Percentiles rank a stretch among this genome's conserved stretches.
Evolutionary conservation across 495 filamentous ascomycete species (phyloP).

Genomic region (Lasiosphaeria hispida): DNA sequence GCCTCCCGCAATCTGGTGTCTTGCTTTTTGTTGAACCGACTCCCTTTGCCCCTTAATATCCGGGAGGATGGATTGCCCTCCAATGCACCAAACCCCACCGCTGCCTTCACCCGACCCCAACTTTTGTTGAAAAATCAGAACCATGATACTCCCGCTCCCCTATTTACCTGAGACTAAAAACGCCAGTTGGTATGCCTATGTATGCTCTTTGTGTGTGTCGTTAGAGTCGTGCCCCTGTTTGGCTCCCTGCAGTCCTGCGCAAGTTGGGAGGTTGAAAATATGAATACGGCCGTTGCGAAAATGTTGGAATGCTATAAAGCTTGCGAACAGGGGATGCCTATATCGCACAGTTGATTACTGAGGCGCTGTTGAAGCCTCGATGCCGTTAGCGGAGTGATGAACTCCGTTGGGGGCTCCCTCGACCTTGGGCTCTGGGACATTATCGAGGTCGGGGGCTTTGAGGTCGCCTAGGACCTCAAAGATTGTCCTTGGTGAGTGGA

Average conservation of each 20-base stretch:
- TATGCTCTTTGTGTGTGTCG: slow-evolving; percentile 8
- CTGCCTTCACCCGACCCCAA: background rate
- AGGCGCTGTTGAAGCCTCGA: slow-evolving; percentile 27
- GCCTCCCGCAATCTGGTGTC: background rate
- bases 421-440: slow-evolving; percentile 18
- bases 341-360: slow-evolving; percentile 17
- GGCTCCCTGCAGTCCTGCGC: background rate
- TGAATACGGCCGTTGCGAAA: slow-evolving; percentile 1
- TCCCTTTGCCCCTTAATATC: background rate
- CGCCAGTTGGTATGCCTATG: slow-evolving; percentile 9
- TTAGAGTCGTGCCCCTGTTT: slow-evolving; percentile 4
- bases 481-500: slow-evolving; percentile 72
- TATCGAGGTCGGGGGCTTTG: slow-evolving; percentile 62
- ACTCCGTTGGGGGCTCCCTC: slow-evolving; percentile 18
- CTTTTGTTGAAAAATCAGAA: slow-evolving; percentile 41
- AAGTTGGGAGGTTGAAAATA: slow-evolving; percentile 10
- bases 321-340: slow-evolving; percentile 3
- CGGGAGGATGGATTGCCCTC: background rate
- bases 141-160: slow-evolving; percentile 14
- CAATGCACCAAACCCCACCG: slow-evolving; percentile 5
- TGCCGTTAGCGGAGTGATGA: slow-evolving; percentile 11
- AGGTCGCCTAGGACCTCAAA: slow-evolving; percentile 85
- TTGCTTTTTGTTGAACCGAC: slow-evolving; percentile 1
- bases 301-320: slow-evolving; percentile 8
- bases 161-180: slow-evolving; percentile 13